Evolutionary conservation across 2,329 filamentous ascomycete species (phyloP).

Genomic region (Sporothrix dimorphospora): DNA sequence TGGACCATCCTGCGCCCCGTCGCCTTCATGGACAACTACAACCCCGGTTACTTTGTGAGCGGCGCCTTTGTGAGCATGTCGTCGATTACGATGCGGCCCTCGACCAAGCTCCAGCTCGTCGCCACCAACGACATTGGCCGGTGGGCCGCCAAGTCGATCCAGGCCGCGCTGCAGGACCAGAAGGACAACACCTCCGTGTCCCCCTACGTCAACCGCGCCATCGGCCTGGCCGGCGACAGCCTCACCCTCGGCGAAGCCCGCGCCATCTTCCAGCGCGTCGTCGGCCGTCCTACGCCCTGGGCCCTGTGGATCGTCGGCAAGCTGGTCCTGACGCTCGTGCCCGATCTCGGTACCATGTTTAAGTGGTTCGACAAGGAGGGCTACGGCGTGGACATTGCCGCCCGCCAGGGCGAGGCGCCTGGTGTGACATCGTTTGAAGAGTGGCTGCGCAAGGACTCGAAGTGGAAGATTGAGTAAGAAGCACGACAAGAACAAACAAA

Average conservation of each 20-base stretch:
- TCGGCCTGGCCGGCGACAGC: slow-evolving; percentile 43
- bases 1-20: slow-evolving; percentile 48
- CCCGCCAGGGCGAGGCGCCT: slow-evolving; percentile 39
- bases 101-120: slow-evolving; percentile 44
- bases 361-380: slow-evolving; percentile 45
- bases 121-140: slow-evolving; percentile 46
- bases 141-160: slow-evolving; percentile 41
- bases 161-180: slow-evolving; percentile 31
- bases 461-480: slow-evolving; percentile 33
- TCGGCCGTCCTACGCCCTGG: slow-evolving; percentile 40
- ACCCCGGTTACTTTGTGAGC: slow-evolving; percentile 40
- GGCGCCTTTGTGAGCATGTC: slow-evolving; percentile 42
- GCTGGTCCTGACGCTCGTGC: slow-evolving; percentile 38
- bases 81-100: slow-evolving; percentile 36
- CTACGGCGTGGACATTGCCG: slow-evolving; percentile 46
- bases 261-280: slow-evolving; percentile 37
- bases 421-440: slow-evolving; percentile 43
- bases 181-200: slow-evolving; percentile 35
- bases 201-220: slow-evolving; percentile 39
- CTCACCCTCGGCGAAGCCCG: slow-evolving; percentile 42
- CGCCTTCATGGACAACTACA: slow-evolving; percentile 48
- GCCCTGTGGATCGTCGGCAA: slow-evolving; percentile 40
- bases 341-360: slow-evolving; percentile 44
- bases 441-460: slow-evolving; percentile 45
- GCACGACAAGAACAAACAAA: not conserved